Percentiles rank a stretch among this genome's conserved stretches.
These are phyloP conservation scores for Cyclotella cryptica DNA, from an alignment of 108 stramenopile genomes.

Conservation along the genomic window DNA sequence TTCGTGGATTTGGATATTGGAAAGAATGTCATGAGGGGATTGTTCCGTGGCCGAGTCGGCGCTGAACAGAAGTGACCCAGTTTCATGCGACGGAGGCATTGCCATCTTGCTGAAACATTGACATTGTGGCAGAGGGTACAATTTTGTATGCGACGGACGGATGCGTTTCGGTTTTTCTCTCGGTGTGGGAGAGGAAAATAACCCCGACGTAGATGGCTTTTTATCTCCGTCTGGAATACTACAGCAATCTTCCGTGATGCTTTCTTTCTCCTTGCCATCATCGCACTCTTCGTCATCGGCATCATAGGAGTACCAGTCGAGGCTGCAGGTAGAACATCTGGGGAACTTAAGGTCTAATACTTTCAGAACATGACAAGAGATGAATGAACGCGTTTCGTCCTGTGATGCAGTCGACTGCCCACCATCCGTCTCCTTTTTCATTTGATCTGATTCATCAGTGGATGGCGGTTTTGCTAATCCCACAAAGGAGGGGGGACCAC, in stretches of 20 bases:
- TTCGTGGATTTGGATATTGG: constrained; percentile 19
- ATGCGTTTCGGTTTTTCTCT: background rate
- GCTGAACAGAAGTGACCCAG: background rate
- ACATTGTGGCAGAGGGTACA: constrained; percentile 50
- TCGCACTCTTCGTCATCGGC: background rate
- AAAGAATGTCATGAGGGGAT: constrained; percentile 9
- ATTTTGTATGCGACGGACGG: constrained; percentile 32
- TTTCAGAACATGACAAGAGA: background rate
- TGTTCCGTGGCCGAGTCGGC: background rate
- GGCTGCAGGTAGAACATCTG: background rate
- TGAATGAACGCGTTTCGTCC: too few relatives aligned
- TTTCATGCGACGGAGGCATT: constrained; percentile 3
- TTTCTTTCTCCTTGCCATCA: background rate
- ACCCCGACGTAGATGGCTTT: constrained; percentile 1
- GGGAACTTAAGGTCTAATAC: constrained; percentile 14
- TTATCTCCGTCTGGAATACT: background rate
- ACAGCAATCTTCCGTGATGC: background rate
- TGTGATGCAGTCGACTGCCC: background rate
- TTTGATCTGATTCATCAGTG: too few relatives aligned
- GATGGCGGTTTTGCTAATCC: too few relatives aligned
- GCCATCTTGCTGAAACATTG: constrained; percentile 41
- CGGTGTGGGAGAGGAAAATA: background rate
- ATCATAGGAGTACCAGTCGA: constrained; percentile 18
- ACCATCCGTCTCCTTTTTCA: background rate
- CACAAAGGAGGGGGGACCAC: too few relatives aligned